Conservation (phyloP, 495 filamentous ascomycete species). For the Tuber microsphaerosporum region DNA sequence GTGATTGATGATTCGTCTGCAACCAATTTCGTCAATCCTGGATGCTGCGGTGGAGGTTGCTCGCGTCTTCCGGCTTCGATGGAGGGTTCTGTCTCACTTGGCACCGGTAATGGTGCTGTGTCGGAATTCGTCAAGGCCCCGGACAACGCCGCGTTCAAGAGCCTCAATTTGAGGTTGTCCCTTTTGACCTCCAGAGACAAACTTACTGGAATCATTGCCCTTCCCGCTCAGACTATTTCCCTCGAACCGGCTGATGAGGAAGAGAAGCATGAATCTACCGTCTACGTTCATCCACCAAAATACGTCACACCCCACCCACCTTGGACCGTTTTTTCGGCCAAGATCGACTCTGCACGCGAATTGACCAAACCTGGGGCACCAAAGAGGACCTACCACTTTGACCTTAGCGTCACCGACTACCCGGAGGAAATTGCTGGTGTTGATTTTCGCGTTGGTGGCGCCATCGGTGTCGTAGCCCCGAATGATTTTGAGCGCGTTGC, state of each 20-base stretch:
- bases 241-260: constrained; percentile 50
- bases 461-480: constrained; percentile 84
- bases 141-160: constrained; percentile 75
- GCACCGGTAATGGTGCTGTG: background rate
- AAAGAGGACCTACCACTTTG: constrained; percentile 95
- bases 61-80: constrained; percentile 51
- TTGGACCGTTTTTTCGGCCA: constrained; percentile 80
- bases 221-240: constrained; percentile 67
- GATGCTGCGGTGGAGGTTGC: constrained; percentile 92
- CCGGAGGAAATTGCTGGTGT: constrained; percentile 71
- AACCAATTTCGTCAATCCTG: constrained; percentile 47
- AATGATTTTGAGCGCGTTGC: constrained; percentile 74
- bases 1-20: constrained; percentile 34
- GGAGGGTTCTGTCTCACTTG: constrained; percentile 42
- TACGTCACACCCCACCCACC: constrained; percentile 96
- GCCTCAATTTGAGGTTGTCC: constrained; percentile 66
- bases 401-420: constrained; percentile 92
- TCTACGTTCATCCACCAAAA: constrained; percentile 60
- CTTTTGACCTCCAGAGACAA: constrained; percentile 60
- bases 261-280: constrained; percentile 42
- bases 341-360: constrained; percentile 72
- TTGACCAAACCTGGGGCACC: constrained; percentile 85
- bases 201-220: constrained; percentile 59
- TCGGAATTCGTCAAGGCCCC: constrained; percentile 42
- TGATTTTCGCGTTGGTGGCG: constrained; percentile 94